Evolutionary conservation across 257 asterid species (phyloP), one percentile per base, ranked within the genome.

Genomic region (Solanum gracilifrons): DNA sequence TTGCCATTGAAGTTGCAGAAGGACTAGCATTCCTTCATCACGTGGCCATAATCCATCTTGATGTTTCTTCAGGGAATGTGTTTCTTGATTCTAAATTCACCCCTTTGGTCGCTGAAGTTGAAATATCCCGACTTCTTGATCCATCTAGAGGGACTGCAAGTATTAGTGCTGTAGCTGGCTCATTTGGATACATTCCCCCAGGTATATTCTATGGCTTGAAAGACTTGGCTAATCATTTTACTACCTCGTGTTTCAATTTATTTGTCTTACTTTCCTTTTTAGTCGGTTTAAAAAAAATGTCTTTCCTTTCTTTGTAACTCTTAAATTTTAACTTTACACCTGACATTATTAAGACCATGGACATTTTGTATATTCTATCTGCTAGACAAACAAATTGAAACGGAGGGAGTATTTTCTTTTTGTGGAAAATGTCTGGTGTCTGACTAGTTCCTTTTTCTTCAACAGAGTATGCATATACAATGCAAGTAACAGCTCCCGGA

Each of bases 401-500:
- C 2, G 2, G 0, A 58, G 68, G 27, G 27, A 8, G 68, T 8
- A 10, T 5, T 41, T 41, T 43, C 13, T 23, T 75, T 41, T 27
- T 16, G 5, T 77, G n/a, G 60, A 77, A 79, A 43, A 7, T 82
- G 12, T 82, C 10, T 9, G 31, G 69, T 20, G 71, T 20, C 69
- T 82, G 29, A 48, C 43, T 48, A 82, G 7, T 87, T 87, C 72
- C 5, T 58, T 41, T 58, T 83, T 87, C 39, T 62, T 32, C 25
- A n/a, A 87, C 96, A 97, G 99, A 97, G 87, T 97, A 97, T 87
- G 99, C 99, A 29, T 97, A 97, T 73, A 97, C 99, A 15, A 97
- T 97, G 99, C 99, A 94, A 95, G 99, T 97, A 18, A 97, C 99
- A 9, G 99, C 98, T 31, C 98, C 99, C 0, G 99, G 99, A 10